A percentile compares a stretch with the other conserved stretches of the same genome.
Evolutionary conservation across 2,329 filamentous ascomycete species (phyloP).

Genomic region (Allantophomopsis lycopodina): DNA sequence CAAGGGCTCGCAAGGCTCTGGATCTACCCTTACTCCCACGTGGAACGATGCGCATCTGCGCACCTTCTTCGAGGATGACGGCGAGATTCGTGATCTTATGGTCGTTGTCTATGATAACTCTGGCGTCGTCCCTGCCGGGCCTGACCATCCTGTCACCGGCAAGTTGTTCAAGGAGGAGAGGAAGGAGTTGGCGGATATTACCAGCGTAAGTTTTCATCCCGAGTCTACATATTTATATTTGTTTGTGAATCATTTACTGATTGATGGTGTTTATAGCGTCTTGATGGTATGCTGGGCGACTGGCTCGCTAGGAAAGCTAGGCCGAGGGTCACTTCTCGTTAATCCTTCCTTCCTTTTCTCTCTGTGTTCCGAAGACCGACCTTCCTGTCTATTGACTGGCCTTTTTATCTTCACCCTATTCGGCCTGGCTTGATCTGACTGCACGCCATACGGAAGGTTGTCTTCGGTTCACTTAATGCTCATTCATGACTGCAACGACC

Average conservation of each 20-base stretch:
- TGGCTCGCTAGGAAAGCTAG: constrained; percentile 60
- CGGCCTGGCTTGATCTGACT: no score
- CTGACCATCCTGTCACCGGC: constrained; percentile 75
- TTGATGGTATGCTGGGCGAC: constrained; percentile 76
- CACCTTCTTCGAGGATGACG: constrained; percentile 81
- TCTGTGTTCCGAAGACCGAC: no score
- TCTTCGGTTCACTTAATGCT: no score
- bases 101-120: constrained; percentile 88
- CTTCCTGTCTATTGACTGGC: no score
- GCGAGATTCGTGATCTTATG: constrained; percentile 79
- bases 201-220: constrained; percentile 50
- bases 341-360: no score
- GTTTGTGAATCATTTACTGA: neutral
- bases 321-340: constrained; percentile 7
- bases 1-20: constrained; percentile 31
- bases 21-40: constrained; percentile 42
- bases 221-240: no score
- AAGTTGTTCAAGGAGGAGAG: constrained; percentile 79
- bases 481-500: no score
- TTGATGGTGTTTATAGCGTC: constrained; percentile 33
- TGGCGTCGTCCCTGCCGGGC: constrained; percentile 62
- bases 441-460: no score
- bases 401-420: no score
- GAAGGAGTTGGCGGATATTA: constrained; percentile 74
- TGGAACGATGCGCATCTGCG: constrained; percentile 84